These are phyloP conservation scores for Diplodia sapinea DNA, from an alignment of 2,329 filamentous ascomycete species.

Conservation along the genomic window DNA sequence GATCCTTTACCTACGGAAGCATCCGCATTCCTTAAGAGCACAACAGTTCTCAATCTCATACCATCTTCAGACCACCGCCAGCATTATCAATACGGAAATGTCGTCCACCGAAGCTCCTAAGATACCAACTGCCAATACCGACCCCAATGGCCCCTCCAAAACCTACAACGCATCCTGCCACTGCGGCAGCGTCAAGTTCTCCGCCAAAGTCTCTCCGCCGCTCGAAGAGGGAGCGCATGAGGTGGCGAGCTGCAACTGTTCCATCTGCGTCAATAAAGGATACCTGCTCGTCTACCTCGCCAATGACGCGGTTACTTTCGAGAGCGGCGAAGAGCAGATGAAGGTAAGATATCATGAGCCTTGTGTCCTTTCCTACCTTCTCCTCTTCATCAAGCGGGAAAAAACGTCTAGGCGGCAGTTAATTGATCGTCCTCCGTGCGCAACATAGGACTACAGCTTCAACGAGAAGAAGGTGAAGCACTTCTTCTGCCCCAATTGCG, in stretches of 20 bases:
- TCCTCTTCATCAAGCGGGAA: no score
- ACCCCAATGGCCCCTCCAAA: slow-evolving; percentile 3
- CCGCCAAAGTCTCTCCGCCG: slow-evolving; percentile 57
- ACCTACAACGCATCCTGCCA: slow-evolving; percentile 60
- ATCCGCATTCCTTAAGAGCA: neutral
- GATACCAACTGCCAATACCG: neutral
- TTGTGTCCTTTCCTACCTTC: no score
- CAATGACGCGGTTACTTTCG: slow-evolving; percentile 35
- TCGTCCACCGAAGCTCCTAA: neutral
- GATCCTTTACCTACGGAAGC: neutral
- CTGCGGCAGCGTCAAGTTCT: slow-evolving; percentile 59
- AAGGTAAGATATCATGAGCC: neutral
- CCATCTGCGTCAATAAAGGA: slow-evolving; percentile 58
- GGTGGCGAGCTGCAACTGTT: slow-evolving; percentile 60
- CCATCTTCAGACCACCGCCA: neutral
- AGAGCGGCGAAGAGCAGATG: slow-evolving; percentile 25
- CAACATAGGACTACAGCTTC: slow-evolving; percentile 39
- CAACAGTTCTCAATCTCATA: neutral
- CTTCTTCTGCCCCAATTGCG: slow-evolving; percentile 44
- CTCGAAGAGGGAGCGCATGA: slow-evolving; percentile 49
- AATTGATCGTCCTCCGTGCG: neutral
- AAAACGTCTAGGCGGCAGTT: no score
- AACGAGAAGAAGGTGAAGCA: slow-evolving; percentile 37
- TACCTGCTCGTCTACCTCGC: slow-evolving; percentile 54
- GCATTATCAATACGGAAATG: neutral